Evolutionary conservation across 2,329 filamentous ascomycete species (phyloP).

Genomic region (Trichoderma sp.): DNA sequence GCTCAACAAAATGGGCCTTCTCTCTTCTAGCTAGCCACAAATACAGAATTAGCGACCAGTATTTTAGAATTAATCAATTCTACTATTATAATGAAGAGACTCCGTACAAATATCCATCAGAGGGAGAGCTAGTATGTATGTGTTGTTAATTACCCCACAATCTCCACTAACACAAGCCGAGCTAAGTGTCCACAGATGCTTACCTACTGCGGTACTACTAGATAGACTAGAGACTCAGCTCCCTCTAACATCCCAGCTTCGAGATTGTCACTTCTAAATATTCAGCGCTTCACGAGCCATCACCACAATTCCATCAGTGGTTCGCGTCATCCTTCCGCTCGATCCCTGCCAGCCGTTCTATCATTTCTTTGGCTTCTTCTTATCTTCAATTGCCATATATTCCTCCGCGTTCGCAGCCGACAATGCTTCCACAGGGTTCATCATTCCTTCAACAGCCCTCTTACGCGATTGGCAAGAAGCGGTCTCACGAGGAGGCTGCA

Average conservation of each 20-base stretch:
- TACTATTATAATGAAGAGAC: not conserved
- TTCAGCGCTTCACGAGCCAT: not conserved
- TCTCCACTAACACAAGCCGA: not conserved
- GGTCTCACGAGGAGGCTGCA: conserved; percentile 72
- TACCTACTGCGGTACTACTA: not conserved
- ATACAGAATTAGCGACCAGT: not conserved
- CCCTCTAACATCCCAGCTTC: not conserved
- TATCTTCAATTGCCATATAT: conserved; percentile 37
- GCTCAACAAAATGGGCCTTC: not conserved
- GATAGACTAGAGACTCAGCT: not conserved
- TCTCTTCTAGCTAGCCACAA: not conserved
- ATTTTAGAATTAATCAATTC: not conserved
- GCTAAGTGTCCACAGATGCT: not conserved
- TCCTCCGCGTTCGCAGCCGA: conserved; percentile 32
- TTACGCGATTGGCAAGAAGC: conserved; percentile 63
- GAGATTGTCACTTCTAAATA: not conserved
- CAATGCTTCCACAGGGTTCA: conserved; percentile 29
- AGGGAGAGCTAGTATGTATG: not conserved
- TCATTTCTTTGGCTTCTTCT: conserved; percentile 41
- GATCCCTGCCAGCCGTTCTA: conserved; percentile 41
- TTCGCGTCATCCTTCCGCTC: not conserved
- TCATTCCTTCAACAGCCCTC: conserved; percentile 27
- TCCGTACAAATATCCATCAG: not conserved
- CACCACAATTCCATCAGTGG: not conserved
- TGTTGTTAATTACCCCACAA: not conserved